Base-by-base conservation (phyloP, 352 stramenopile genomes). In the Pythium angustatum region DNA sequence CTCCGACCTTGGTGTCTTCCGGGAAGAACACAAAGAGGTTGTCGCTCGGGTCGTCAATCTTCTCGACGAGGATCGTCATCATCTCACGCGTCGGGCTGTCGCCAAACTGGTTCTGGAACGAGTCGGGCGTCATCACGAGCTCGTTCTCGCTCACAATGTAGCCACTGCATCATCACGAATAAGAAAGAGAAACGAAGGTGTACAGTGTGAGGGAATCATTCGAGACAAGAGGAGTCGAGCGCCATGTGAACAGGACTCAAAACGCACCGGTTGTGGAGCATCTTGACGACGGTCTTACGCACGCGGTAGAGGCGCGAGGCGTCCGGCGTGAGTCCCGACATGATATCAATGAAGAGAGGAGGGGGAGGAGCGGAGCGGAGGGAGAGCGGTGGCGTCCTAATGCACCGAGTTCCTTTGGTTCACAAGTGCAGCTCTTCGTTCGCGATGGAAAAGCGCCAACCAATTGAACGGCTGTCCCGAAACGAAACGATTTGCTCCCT, bases 1-100 rank as follows among this genome's bases (percentile, higher is more conserved):
- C 96, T 54, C 96, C 97, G 30, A 99, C 96, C 76, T 99, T 99
- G 72, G 98, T 98, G 69, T 99, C 98, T 65, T 99, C 93, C 0
- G 97, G 96, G 77, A 99, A 99, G 74, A 99, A 99, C 3, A 99
- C 97, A 72, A 99, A 99, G 52, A 99, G 85, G 76, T 96, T 92
- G 75, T 98, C 94, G 62, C 83, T 93, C 27, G 91, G 85, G 69
- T 98, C 94, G 75, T 95, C 87, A 53, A 95, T 93, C 64, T 95
- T 95, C 66, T 95, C 87, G 27, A 93, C 97, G 38, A 99, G 80
- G 73, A 99, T 98, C 34, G 96, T 99, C 84, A 99, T 93, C 68
- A 96, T 93, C 68, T 98, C 93, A 34, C 97, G 85, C 61, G 85
- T 97, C 55, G 96, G 96, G 72, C 96, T 96, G 63, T 98, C 92